phyloP scores from a whole-genome alignment of 1,284 basidiomycete genomes.

The Trichosporon sp. region DNA sequence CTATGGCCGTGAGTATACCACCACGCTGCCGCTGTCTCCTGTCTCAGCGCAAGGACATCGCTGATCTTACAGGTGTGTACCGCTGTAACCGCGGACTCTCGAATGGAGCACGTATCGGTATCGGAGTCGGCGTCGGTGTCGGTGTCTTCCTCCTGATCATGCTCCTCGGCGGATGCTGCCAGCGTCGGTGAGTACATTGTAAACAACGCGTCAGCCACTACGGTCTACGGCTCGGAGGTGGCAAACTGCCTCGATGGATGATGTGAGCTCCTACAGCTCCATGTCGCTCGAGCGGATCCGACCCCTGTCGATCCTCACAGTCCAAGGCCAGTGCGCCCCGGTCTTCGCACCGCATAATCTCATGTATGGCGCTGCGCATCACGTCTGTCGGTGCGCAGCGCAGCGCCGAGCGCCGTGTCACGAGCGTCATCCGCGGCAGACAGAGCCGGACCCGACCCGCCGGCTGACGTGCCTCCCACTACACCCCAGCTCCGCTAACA shows the following conservation, averaged over 20 bases:
- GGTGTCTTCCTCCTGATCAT: slow-evolving; percentile 1
- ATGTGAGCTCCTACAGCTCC: too few relatives aligned
- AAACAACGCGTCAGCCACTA: background rate
- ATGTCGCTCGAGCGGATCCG: too few relatives aligned
- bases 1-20: background rate
- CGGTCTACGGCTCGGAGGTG: background rate
- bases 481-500: background rate
- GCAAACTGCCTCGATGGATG: background rate
- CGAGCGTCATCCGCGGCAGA: too few relatives aligned
- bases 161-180: slow-evolving; percentile 2
- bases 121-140: slow-evolving; percentile 2
- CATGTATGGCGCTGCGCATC: too few relatives aligned
- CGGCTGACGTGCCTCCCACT: background rate
- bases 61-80: background rate
- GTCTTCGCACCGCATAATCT: too few relatives aligned
- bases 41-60: background rate
- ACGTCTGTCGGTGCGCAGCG: too few relatives aligned
- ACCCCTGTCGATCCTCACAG: too few relatives aligned
- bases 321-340: too few relatives aligned
- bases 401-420: too few relatives aligned
- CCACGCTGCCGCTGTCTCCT: background rate
- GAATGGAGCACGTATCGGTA: background rate
- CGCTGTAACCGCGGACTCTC: background rate
- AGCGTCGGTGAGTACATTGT: background rate
- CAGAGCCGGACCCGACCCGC: too few relatives aligned